These are phyloP conservation scores for Echinochloa phyllopogon DNA, from an alignment of 176 grass and related monocot genomes.

Conservation along the genomic window DNA sequence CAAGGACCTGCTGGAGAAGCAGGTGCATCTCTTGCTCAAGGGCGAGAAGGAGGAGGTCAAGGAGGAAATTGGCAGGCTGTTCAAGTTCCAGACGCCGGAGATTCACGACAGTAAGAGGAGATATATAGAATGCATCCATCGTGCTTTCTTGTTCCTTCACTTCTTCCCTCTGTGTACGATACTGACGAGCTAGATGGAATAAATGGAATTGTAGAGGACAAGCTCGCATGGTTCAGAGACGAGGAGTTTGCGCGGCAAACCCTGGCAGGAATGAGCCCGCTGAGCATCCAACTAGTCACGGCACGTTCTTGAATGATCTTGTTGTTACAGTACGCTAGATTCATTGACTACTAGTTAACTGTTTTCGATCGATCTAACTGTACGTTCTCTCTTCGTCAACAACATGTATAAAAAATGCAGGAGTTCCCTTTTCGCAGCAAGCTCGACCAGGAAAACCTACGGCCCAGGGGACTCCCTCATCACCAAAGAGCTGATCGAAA, in stretches of 20 bases:
- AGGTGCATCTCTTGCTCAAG: not conserved
- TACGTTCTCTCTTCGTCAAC: too few species aligned
- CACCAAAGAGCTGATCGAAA: slow-evolving; percentile 50
- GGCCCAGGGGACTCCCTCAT: slow-evolving; percentile 52
- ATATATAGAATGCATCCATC: not conserved
- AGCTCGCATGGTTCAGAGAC: slow-evolving; percentile 72
- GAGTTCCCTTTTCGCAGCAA: slow-evolving; percentile 60
- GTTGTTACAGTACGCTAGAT: not conserved
- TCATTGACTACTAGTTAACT: too few species aligned
- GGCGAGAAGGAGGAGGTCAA: not conserved
- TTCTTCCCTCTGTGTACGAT: too few species aligned
- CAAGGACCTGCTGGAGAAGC: not conserved
- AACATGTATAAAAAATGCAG: slow-evolving; percentile 30
- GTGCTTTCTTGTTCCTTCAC: too few species aligned
- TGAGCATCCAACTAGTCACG: slow-evolving; percentile 58
- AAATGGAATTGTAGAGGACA: slow-evolving; percentile 56
- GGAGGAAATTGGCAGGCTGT: not conserved
- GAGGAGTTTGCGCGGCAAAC: slow-evolving; percentile 75
- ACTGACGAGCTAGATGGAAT: too few species aligned
- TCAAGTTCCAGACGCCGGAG: slow-evolving; percentile 37
- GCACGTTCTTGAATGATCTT: slow-evolving; percentile 11
- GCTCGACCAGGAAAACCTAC: slow-evolving; percentile 49
- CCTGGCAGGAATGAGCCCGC: slow-evolving; percentile 70
- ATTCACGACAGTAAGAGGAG: slow-evolving; percentile 36
- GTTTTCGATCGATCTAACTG: not conserved